phyloP scores from a whole-genome alignment of 495 filamentous ascomycete species.

The Daldinia caldariorum region DNA sequence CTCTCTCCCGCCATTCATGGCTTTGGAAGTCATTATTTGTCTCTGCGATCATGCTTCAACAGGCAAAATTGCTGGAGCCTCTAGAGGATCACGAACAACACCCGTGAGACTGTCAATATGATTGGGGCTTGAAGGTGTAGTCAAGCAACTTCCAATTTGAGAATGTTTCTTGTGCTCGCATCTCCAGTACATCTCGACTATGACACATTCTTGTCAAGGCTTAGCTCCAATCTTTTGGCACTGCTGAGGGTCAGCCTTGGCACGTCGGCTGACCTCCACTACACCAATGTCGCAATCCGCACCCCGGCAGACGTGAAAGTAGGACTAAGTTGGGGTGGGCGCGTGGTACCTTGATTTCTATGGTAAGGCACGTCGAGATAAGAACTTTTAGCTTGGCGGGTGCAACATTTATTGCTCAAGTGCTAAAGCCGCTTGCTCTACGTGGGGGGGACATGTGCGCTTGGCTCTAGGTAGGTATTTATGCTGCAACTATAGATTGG shows the following conservation, averaged over 20 bases:
- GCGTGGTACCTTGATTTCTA: constrained; percentile 11
- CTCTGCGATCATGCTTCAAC: background rate
- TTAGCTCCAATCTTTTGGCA: constrained; percentile 37
- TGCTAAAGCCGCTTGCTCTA: background rate
- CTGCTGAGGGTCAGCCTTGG: constrained; percentile 37
- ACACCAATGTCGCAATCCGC: constrained; percentile 36
- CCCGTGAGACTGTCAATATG: background rate
- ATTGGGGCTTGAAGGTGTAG: constrained; percentile 5
- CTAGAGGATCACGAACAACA: background rate
- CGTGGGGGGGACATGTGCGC: background rate
- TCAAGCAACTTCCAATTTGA: constrained; percentile 36
- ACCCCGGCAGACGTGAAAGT: constrained; percentile 19
- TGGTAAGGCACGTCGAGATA: constrained; percentile 25
- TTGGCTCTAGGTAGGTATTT: background rate
- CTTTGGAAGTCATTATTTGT: background rate
- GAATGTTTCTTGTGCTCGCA: constrained; percentile 26
- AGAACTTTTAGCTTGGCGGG: constrained; percentile 34
- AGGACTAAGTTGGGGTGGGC: background rate
- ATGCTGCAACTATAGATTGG: constrained; percentile 8
- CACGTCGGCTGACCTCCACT: constrained; percentile 37
- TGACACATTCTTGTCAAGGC: constrained; percentile 49
- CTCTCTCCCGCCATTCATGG: background rate
- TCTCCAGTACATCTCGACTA: constrained; percentile 27
- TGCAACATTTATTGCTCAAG: constrained; percentile 22
- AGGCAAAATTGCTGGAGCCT: background rate